A percentile compares a stretch with the other conserved stretches of the same genome.
Evolutionary conservation across 2,329 filamentous ascomycete genomes (phyloP).

Genomic region (Dothidotthia symphoricarpi): DNA sequence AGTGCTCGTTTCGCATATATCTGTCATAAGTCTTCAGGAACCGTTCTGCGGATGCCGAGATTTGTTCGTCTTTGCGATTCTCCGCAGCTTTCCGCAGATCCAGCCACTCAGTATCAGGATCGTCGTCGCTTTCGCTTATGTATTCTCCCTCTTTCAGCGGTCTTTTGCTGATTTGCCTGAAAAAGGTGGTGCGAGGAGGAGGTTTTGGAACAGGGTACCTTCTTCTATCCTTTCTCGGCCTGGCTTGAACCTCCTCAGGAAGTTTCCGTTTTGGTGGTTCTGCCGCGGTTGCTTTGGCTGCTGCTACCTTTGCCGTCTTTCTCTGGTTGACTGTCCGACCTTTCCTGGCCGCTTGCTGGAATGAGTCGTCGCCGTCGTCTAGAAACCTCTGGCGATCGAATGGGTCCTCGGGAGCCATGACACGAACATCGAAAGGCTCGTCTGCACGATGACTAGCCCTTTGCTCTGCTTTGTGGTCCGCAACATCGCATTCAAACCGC

Average conservation of each 20-base stretch:
- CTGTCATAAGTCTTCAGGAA: slow-evolving; percentile 42
- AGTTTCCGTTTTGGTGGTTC: slow-evolving; percentile 8
- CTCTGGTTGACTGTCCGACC: neutral
- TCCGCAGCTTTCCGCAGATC: slow-evolving; percentile 27
- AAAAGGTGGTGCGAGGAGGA: slow-evolving; percentile 37
- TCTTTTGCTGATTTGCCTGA: slow-evolving; percentile 43
- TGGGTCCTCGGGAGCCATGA: slow-evolving; percentile 33
- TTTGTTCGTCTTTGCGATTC: slow-evolving; percentile 10
- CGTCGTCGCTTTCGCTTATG: slow-evolving; percentile 48
- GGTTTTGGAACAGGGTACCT: slow-evolving; percentile 41
- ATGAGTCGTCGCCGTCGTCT: slow-evolving; percentile 34
- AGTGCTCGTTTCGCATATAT: slow-evolving; percentile 40
- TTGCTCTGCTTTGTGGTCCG: slow-evolving; percentile 17
- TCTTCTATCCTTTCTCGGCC: slow-evolving; percentile 13
- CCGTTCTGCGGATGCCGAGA: slow-evolving; percentile 17
- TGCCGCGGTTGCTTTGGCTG: neutral
- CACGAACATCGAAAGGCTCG: slow-evolving; percentile 29
- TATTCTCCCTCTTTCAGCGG: slow-evolving; percentile 39
- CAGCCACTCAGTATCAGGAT: slow-evolving; percentile 42
- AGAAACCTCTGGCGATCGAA: slow-evolving; percentile 41
- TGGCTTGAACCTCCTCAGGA: slow-evolving; percentile 17
- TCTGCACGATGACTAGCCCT: slow-evolving; percentile 25
- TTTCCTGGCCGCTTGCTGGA: slow-evolving; percentile 9
- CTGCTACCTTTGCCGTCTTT: slow-evolving; percentile 4
- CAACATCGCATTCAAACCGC: slow-evolving; percentile 19